Conservation (phyloP, 1,284 basidiomycete species). For the Taiwanofungus camphoratus region DNA sequence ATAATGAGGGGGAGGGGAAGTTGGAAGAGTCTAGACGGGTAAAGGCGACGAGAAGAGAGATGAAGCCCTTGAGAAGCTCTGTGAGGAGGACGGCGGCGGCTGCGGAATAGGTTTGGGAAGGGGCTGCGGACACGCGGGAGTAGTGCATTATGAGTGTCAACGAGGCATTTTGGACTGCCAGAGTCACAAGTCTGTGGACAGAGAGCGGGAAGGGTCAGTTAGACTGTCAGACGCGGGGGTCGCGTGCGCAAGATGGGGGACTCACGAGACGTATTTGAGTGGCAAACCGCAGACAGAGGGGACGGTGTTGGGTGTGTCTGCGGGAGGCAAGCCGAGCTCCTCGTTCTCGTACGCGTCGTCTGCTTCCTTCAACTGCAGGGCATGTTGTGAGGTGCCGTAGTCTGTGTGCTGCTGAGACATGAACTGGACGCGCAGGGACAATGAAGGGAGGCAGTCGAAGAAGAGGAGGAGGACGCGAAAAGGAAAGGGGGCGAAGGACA, state of each 20-base stretch:
- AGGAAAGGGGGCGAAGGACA: slow-evolving; percentile 12
- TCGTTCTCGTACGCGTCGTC: slow-evolving; percentile 39
- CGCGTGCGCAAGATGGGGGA: slow-evolving; percentile 20
- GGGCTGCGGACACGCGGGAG: slow-evolving; percentile 79
- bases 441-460: slow-evolving; percentile 19
- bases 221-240: background rate
- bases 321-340: slow-evolving; percentile 40
- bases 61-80: slow-evolving; percentile 86
- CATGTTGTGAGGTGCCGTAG: slow-evolving; percentile 21
- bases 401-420: slow-evolving; percentile 31
- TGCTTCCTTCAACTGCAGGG: slow-evolving; percentile 24
- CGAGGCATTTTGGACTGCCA: slow-evolving; percentile 90
- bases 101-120: slow-evolving; percentile 79
- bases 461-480: slow-evolving; percentile 5
- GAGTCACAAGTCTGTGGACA: slow-evolving; percentile 67
- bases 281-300: slow-evolving; percentile 66
- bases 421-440: slow-evolving; percentile 12
- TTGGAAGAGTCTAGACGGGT: slow-evolving; percentile 28
- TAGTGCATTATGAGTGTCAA: slow-evolving; percentile 94
- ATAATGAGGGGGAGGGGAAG: slow-evolving; percentile 20
- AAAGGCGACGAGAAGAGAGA: slow-evolving; percentile 72
- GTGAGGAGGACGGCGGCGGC: slow-evolving; percentile 90
- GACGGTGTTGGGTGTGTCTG: slow-evolving; percentile 30
- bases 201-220: slow-evolving; percentile 4
- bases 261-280: slow-evolving; percentile 78